phyloP scores from a whole-genome alignment of 2,329 filamentous ascomycete genomes.

The Pseudocercospora pini-densiflorae region DNA sequence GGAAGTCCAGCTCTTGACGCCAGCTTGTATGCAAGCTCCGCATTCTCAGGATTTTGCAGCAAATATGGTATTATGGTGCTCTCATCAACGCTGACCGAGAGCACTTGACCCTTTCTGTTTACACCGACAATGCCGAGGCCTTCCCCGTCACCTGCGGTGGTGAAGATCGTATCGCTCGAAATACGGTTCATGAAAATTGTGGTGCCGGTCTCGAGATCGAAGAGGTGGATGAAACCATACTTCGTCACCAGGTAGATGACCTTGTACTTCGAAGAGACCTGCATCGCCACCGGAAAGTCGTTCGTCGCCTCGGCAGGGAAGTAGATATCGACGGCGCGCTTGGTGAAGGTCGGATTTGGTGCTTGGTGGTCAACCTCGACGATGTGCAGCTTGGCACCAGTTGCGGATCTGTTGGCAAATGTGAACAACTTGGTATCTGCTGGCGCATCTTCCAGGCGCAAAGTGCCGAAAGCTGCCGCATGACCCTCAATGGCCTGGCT shows the following conservation, averaged over 20 bases:
- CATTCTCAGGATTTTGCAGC: conserved; percentile 94
- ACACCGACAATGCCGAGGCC: conserved; percentile 91
- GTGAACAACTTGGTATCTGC: conserved; percentile 95
- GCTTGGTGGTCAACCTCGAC: conserved; percentile 96
- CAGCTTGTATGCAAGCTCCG: conserved; percentile 91
- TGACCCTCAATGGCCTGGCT: conserved; percentile 98
- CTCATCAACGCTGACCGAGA: conserved; percentile 93
- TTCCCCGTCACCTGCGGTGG: conserved; percentile 80
- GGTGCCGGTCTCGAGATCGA: conserved; percentile 92
- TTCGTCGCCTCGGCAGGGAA: conserved; percentile 95
- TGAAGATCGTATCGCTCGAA: conserved; percentile 98
- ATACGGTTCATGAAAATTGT: conserved; percentile 99
- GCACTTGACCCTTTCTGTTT: conserved; percentile 95
- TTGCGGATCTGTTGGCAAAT: conserved; percentile 88
- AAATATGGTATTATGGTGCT: conserved; percentile 90
- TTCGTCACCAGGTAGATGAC: conserved; percentile 98
- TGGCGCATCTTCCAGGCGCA: conserved; percentile 85
- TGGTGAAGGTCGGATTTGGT: conserved; percentile 85
- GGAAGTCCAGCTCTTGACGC: conserved; percentile 92
- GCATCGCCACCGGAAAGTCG: conserved; percentile 97
- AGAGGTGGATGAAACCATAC: conserved; percentile 98
- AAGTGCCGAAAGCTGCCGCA: conserved; percentile 88
- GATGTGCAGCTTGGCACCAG: conserved; percentile 93
- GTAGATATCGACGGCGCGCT: conserved; percentile 97
- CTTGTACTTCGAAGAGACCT: conserved; percentile 95